Evolutionary conservation across 2,329 filamentous ascomycete genomes (phyloP).

Genomic region (Trichophyton rubrum): DNA sequence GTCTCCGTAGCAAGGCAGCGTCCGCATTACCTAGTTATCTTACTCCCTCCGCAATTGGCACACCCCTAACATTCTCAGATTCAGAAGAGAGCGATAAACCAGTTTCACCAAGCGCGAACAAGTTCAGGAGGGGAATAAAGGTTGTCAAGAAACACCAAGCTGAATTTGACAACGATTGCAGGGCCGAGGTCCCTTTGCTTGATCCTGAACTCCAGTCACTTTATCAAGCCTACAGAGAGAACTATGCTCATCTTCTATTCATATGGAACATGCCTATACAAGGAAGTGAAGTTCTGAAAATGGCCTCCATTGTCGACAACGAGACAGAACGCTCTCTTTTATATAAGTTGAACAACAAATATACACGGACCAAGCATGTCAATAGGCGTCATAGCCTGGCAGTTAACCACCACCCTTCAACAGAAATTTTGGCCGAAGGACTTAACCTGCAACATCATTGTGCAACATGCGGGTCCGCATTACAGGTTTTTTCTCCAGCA

Average conservation of each 20-base stretch:
- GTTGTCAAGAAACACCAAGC: slow-evolving; percentile 45
- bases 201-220: slow-evolving; percentile 37
- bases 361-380: background rate
- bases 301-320: slow-evolving; percentile 23
- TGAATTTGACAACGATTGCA: slow-evolving; percentile 43
- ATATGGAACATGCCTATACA: slow-evolving; percentile 45
- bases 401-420: background rate
- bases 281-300: slow-evolving; percentile 47
- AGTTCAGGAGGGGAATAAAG: slow-evolving; percentile 26
- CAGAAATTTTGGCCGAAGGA: slow-evolving; percentile 15
- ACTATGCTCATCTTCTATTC: slow-evolving; percentile 48
- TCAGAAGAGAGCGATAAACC: slow-evolving; percentile 26
- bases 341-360: background rate
- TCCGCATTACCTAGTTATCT: slow-evolving; percentile 22
- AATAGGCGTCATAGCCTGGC: background rate
- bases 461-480: slow-evolving; percentile 27
- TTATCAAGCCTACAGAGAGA: slow-evolving; percentile 41
- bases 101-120: slow-evolving; percentile 17
- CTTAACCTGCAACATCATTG: slow-evolving; percentile 35
- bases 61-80: slow-evolving; percentile 26
- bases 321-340: background rate
- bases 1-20: slow-evolving; percentile 12
- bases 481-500: slow-evolving; percentile 26
- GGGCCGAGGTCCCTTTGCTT: slow-evolving; percentile 37
- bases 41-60: slow-evolving; percentile 19